phyloP scores from a whole-genome alignment of 352 stramenopile genomes.

The Phytopythium mirpurense region DNA sequence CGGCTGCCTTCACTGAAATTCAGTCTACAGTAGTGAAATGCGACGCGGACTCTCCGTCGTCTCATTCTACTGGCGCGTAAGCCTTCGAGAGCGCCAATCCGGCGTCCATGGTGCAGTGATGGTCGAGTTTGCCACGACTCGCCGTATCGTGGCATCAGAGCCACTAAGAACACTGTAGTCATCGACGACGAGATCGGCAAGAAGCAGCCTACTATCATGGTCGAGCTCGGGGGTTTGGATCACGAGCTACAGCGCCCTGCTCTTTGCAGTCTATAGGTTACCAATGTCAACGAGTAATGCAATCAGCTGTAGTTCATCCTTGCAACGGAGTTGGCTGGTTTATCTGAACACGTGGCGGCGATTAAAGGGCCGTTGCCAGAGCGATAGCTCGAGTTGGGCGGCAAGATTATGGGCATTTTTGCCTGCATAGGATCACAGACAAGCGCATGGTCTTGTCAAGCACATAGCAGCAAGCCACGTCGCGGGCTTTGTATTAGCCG shows the following conservation, averaged over 20 bases:
- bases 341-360: constrained; percentile 36
- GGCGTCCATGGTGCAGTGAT: constrained; percentile 27
- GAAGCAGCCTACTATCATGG: constrained; percentile 30
- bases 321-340: constrained; percentile 30
- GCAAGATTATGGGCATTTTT: constrained; percentile 38
- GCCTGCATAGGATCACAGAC: too few species aligned
- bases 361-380: constrained; percentile 30
- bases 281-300: too few species aligned
- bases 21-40: too few species aligned
- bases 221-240: constrained; percentile 37
- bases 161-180: constrained; percentile 26
- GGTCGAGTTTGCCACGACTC: constrained; percentile 22
- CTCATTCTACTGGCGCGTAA: too few species aligned
- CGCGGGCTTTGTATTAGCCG: too few species aligned
- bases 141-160: constrained; percentile 42
- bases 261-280: too few species aligned
- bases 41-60: too few species aligned
- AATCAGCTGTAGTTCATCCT: too few species aligned
- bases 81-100: too few species aligned
- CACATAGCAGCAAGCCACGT: too few species aligned
- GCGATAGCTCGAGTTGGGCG: constrained; percentile 23
- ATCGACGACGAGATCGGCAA: constrained; percentile 36
- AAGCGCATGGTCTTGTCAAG: too few species aligned
- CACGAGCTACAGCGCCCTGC: constrained; percentile 43
- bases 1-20: too few species aligned